Percentiles rank a stretch among this genome's conserved stretches.
Evolutionary conservation across 495 filamentous ascomycete species (phyloP).

Genomic region (Xylaria intraflava): DNA sequence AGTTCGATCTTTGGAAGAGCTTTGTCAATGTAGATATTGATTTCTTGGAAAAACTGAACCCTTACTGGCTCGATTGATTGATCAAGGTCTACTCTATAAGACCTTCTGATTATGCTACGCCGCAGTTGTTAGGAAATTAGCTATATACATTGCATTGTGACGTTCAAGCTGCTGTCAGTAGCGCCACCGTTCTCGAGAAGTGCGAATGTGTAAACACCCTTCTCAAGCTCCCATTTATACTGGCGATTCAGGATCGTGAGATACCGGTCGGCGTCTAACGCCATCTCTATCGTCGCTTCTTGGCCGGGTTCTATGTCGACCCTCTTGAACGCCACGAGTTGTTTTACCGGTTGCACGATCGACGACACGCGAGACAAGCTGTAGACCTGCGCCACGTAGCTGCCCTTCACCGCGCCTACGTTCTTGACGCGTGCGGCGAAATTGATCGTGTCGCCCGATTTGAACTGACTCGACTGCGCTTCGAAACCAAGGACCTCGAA

Average conservation of each 20-base stretch:
- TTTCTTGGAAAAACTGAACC: slow-evolving; percentile 37
- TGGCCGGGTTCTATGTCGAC: slow-evolving; percentile 29
- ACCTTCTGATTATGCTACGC: too few relatives aligned
- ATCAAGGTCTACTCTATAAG: too few relatives aligned
- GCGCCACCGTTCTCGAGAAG: slow-evolving; percentile 33
- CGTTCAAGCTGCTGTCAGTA: slow-evolving; percentile 23
- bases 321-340: slow-evolving; percentile 34
- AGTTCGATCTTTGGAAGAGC: slow-evolving; percentile 49
- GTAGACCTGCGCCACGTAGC: slow-evolving; percentile 37
- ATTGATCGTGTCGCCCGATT: slow-evolving; percentile 20
- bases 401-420: slow-evolving; percentile 25
- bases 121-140: background rate
- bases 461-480: slow-evolving; percentile 17
- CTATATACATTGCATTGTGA: slow-evolving; percentile 30
- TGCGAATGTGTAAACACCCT: slow-evolving; percentile 36
- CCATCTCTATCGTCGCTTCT: slow-evolving; percentile 17
- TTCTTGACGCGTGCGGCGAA: slow-evolving; percentile 32
- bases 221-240: slow-evolving; percentile 36
- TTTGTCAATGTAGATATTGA: slow-evolving; percentile 44
- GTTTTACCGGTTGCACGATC: slow-evolving; percentile 34
- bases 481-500: slow-evolving; percentile 26
- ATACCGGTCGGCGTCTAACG: slow-evolving; percentile 34
- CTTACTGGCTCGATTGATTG: slow-evolving; percentile 36
- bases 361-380: slow-evolving; percentile 30
- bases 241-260: slow-evolving; percentile 32